Percentiles rank a stretch among this genome's conserved stretches.
Conservation (phyloP, 257 asterid species). For the Forsythia suspensa region DNA sequence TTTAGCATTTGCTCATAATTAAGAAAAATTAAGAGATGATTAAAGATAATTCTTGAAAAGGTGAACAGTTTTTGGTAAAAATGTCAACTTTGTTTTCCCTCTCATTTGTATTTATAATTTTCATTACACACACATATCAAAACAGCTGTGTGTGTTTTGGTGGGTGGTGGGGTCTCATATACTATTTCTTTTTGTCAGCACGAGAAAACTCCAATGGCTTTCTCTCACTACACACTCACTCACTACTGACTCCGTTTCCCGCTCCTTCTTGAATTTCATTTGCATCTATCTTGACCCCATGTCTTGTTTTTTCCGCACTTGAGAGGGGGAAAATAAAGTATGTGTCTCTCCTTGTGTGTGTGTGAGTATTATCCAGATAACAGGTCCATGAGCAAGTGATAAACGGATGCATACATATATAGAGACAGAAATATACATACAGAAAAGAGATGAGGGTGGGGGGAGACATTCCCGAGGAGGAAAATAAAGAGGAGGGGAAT, state of each 20-base stretch:
- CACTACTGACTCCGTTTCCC: slow-evolving; percentile 59
- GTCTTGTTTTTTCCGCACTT: slow-evolving; percentile 20
- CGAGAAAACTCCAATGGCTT: slow-evolving; percentile 38
- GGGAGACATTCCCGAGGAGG: slow-evolving; percentile 26
- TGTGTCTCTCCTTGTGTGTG: slow-evolving; percentile 28
- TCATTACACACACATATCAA: slow-evolving; percentile 14
- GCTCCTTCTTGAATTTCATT: slow-evolving; percentile 67
- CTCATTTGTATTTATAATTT: neutral
- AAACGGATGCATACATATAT: slow-evolving; percentile 1
- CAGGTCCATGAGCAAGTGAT: slow-evolving; percentile 5
- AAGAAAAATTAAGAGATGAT: neutral
- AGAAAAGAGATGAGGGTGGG: slow-evolving; percentile 31
- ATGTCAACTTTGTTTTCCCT: neutral
- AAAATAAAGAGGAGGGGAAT: slow-evolving; percentile 29
- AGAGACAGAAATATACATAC: slow-evolving; percentile 13
- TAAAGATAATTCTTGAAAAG: neutral
- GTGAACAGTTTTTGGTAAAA: neutral
- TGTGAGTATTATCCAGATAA: neutral
- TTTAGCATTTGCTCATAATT: neutral
- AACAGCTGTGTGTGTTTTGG: slow-evolving; percentile 38
- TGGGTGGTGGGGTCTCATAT: slow-evolving; percentile 46
- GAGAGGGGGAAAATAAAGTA: slow-evolving; percentile 37
- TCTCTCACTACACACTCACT: slow-evolving; percentile 27
- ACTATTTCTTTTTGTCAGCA: slow-evolving; percentile 48
- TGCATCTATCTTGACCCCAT: slow-evolving; percentile 33